These are phyloP conservation scores for Dryas alaskensis DNA, from an alignment of 306 rosid genomes.

Conservation along the genomic window DNA sequence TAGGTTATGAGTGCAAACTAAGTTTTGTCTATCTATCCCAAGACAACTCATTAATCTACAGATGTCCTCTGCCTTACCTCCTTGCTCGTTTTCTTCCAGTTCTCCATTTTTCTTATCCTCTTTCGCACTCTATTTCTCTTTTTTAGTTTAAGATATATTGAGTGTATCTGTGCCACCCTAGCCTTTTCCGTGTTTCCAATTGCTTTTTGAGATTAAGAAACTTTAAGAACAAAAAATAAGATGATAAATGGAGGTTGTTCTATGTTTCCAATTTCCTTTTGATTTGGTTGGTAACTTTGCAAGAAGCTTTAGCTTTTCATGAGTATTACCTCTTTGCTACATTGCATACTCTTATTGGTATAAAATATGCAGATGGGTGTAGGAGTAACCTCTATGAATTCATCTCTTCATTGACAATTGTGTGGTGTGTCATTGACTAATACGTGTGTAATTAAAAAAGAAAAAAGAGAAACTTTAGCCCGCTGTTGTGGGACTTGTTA, in stretches of 20 bases:
- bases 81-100: background rate
- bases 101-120: background rate
- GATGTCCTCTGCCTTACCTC: background rate
- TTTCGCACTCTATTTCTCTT: background rate
- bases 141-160: background rate
- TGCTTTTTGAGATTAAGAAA: too few relatives aligned
- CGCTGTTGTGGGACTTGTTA: background rate
- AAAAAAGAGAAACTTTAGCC: background rate
- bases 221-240: too few relatives aligned
- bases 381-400: too few relatives aligned
- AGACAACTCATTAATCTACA: background rate
- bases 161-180: background rate
- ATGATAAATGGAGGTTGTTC: too few relatives aligned
- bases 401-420: background rate
- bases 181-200: background rate
- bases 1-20: background rate
- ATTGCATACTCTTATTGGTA: too few relatives aligned
- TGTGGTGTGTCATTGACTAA: background rate
- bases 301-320: too few relatives aligned
- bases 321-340: too few relatives aligned
- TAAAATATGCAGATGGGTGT: too few relatives aligned
- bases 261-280: too few relatives aligned
- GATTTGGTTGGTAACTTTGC: too few relatives aligned
- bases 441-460: background rate
- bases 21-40: background rate